Base-by-base conservation (phyloP, 2,329 filamentous ascomycete species). In the Phialocephala sp. region DNA sequence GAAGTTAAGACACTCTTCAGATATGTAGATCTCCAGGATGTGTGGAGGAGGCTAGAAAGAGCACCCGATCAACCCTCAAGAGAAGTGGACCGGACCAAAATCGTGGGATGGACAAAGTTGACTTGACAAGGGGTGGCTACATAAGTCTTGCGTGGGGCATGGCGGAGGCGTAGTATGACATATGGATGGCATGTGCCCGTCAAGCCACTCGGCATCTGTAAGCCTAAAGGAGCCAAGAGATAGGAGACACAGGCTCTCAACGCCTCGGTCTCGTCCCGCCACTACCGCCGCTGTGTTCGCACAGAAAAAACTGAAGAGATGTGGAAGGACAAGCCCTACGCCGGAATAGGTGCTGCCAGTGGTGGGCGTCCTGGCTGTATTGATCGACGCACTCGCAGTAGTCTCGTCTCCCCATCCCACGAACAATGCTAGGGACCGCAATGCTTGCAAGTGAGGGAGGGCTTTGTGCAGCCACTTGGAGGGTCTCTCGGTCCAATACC, bases 181-280 rank as follows among this genome's bases (percentile, higher is more conserved):
- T 68, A 60, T 66, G 61, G 59, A 66, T 68, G 68, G 66, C 70
- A 69, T 70, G 66, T 71, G 71, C 65, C 62, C 68, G 63, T 66
- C 67, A 66, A 69, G 64, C 68, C 64, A 68, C 65, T 66, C 60
- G 64, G 63, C 55, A 62, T 55, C 62, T 27, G 45, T 62, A 59
- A 18, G 58, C 57, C 64, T 39, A 64, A 64, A 54, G 43, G 35
- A 62, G 60, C 41, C 27, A 12, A 63, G 36, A 63, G 62, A 65
- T 65, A 63, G 54, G 63, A 24, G 18, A 63, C 37, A 43, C 20
- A 22, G 56, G 39, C 43, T 59, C 32, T 60, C 32, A 63, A 59
- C 50, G 50, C 50, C 50, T 54, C 50, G 55, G 52, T 65, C 37
- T 47, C 15, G 45, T 61, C 62, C 39, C 50, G 50, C 60, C 27